Evolutionary conservation across 2,329 filamentous ascomycete species (phyloP), one percentile per base, ranked within the genome.

Genomic region (Plenodomus biglobosus): DNA sequence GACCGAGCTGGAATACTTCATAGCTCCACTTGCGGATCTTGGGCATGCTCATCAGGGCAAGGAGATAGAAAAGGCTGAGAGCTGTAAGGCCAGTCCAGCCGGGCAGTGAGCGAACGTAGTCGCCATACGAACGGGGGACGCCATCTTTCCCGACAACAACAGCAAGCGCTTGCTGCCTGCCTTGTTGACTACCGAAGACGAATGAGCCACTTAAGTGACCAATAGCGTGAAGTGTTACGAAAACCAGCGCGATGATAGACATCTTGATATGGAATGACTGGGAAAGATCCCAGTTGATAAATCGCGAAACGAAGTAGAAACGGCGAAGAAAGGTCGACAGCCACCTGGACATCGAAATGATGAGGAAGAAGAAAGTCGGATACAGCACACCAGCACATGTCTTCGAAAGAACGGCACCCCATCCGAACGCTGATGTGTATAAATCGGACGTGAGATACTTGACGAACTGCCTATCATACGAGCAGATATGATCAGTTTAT

Each of bases 301-400:
- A 79, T 0, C 78, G 73, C 2, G 78, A 80, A 48, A 83, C 67
- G 44, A 74, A 70, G 52, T 79, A 80, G 10, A 73, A 80, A n/a
- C 76, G 68, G 15, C 80, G 73, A 34, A 81, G 61, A 44, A 76
- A 77, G 0, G 80, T 83, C 2, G 80, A 76, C 17, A 81, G 74
- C 66, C 80, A 81, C 21, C 81, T 70, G 13, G 78, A 81, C 80
- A 83, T 84, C 57, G 78, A 81, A 4, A 83, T 66, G 6, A 83
- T 72, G 47, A 83, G 70, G 55, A 84, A 82, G 67, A 83, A 83
- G 46, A 84, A 75, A 1, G 80, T 82, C 16, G 80, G 80, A 40
- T 82, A 83, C 1, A 84, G 57, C 0, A 78, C 76, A 3, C 81
- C 81, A 8, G 80, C 80, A 37, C 71, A 77, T 0, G 78, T 76